phyloP scores from a whole-genome alignment of 331 rosid genomes.

The Quercus phellos region DNA sequence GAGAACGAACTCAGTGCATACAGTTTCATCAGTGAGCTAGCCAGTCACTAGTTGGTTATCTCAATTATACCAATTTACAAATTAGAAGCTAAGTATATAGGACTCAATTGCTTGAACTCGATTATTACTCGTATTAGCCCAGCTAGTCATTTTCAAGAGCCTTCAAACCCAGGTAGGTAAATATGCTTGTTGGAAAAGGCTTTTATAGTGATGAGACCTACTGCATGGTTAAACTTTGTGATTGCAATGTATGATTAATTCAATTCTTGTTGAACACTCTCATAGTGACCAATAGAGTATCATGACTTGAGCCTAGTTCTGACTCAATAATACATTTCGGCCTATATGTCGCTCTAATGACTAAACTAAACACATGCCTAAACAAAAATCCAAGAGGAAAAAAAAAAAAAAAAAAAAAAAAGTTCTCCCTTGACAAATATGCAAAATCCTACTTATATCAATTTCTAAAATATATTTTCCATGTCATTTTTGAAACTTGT shows the following conservation, averaged over 20 bases:
- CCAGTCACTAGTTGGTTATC: background rate
- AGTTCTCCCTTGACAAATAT: background rate
- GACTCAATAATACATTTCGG: background rate
- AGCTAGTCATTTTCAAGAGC: too few relatives aligned
- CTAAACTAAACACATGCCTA: too few relatives aligned
- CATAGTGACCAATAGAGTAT: too few relatives aligned
- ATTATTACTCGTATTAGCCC: too few relatives aligned
- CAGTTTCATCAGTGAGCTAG: background rate
- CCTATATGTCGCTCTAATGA: background rate
- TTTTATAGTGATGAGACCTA: too few relatives aligned
- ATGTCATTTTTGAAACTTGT: slow-evolving; percentile 27
- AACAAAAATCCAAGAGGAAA: background rate
- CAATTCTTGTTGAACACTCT: too few relatives aligned
- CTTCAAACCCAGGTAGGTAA: too few relatives aligned
- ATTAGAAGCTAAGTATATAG: too few relatives aligned
- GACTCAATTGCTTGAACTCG: too few relatives aligned
- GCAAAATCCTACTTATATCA: slow-evolving; percentile 8
- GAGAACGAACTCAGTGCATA: background rate
- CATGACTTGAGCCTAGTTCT: background rate
- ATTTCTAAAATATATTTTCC: background rate
- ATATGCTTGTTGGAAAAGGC: too few relatives aligned
- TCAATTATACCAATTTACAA: background rate
- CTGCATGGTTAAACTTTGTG: too few relatives aligned
- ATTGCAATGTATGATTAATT: too few relatives aligned
- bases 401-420: background rate